Evolutionary conservation across 1,284 basidiomycete species (phyloP), one percentile per base, ranked within the genome.

Genomic region (Marasmius oreades): DNA sequence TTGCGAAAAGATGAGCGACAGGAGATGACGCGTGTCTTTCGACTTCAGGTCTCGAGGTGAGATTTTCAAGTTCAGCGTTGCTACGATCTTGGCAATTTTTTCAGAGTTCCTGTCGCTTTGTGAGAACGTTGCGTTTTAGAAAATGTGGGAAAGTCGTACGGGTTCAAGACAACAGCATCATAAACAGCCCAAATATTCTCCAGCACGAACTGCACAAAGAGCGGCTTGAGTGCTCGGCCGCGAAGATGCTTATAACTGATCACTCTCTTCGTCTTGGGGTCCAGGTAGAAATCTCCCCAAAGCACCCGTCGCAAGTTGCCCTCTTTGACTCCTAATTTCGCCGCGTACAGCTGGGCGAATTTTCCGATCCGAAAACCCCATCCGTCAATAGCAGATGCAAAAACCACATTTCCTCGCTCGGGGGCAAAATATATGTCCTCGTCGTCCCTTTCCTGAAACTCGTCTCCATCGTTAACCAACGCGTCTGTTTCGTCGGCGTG

Each of bases 141-240:
- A 87, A 18, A 47, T 56, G 47, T 46, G 37, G 47, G 43, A 62
- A 50, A 51, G 1, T 85, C 93, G 67, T 69, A 97, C 95, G 93
- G 90, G 64, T 94, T 92, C 14, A 90, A 71, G 33, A 90, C 73
- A 14, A 95, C 86, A 26, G 90, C 90, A 65, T 96, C 92, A 72
- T 99, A 99, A 10, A 98, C 91, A 24, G 90, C 88, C 96, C 96
- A 99, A 28, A 99, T 84, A 70, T 98, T 99, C 59, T 99, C 97
- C 63, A 99, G 75, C 4, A 99, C 89, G 65, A 99, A 98, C 73
- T 98, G 95, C 4, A 98, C 97, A 68, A 99, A 99, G 51, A 99
- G 80, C n/a, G 95, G 94, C 75, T 98, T 99, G 66, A 99, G 74
- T 31, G 82, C 79, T 23, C 94, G 84, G 18, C 93, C 93, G 60